Conservation (phyloP, 129 eudicot genomes). For the Tagetes patula region DNA sequence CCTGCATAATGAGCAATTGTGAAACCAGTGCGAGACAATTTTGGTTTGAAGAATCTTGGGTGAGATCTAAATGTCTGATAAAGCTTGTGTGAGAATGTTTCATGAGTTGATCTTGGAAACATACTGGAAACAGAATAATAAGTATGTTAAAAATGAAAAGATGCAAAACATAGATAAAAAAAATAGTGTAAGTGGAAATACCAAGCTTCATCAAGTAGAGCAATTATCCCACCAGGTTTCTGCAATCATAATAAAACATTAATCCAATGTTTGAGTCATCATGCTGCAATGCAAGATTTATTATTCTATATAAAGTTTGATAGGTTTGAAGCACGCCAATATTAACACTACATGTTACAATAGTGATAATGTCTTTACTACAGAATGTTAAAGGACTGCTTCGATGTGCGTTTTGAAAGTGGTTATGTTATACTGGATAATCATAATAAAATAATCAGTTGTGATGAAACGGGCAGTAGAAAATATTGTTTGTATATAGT, state of each 20-base stretch:
- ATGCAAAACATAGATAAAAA: constrained; percentile 10
- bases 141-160: constrained; percentile 27
- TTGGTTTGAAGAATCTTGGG: constrained; percentile 87
- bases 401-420: neutral
- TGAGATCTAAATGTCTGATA: constrained; percentile 83
- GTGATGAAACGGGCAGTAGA: neutral
- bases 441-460: neutral
- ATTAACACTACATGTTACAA: constrained; percentile 2
- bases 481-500: neutral
- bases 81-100: constrained; percentile 92
- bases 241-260: constrained; percentile 42
- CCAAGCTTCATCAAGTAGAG: constrained; percentile 99
- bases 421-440: neutral
- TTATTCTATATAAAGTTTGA: neutral
- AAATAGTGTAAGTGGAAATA: constrained; percentile 28
- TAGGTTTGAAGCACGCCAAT: neutral
- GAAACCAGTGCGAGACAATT: constrained; percentile 88
- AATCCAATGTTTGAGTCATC: constrained; percentile 13
- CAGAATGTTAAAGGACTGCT: neutral
- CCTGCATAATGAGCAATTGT: constrained; percentile 98
- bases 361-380: neutral
- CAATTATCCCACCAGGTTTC: constrained; percentile 99
- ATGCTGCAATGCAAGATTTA: constrained; percentile 7
- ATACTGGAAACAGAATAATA: constrained; percentile 60
- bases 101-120: constrained; percentile 98